A percentile compares a stretch with the other conserved stretches of the same genome.
Conservation (phyloP, 768 basidiomycete species). For the Boletus patriciae region DNA sequence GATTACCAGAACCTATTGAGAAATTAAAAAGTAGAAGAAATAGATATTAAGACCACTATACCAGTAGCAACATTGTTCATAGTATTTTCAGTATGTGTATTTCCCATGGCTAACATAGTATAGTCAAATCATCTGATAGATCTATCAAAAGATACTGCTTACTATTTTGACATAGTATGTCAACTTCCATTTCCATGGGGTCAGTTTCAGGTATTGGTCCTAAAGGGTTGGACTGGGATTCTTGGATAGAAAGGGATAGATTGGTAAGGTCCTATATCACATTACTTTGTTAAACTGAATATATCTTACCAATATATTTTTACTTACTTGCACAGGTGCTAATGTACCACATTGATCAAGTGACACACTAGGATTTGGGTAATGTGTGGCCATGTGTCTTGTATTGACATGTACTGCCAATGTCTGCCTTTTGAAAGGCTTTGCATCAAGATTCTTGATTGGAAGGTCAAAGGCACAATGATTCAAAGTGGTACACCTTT, state of each 20-base stretch:
- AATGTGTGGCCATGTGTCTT: constrained; percentile 10
- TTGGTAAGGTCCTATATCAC: not conserved
- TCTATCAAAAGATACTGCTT: not conserved
- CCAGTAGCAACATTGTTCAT: not conserved
- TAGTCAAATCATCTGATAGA: not conserved
- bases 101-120: not conserved
- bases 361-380: not conserved
- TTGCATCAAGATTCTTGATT: not conserved
- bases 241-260: not conserved
- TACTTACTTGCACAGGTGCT: constrained; percentile 11
- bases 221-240: not conserved
- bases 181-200: not conserved
- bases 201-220: fast-evolving
- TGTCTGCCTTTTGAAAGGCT: constrained; percentile 3
- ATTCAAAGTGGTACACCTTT: not conserved
- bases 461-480: not conserved
- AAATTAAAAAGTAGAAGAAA: not conserved
- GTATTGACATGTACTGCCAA: constrained; percentile 20
- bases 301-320: not conserved
- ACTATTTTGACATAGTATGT: not conserved
- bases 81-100: not conserved
- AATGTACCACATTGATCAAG: not conserved
- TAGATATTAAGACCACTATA: not conserved
- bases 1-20: not conserved
- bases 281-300: not conserved